Evolutionary conservation across 1,139 yeast genomes (phyloP).

Genomic region (Suhomyces choctaworum): DNA sequence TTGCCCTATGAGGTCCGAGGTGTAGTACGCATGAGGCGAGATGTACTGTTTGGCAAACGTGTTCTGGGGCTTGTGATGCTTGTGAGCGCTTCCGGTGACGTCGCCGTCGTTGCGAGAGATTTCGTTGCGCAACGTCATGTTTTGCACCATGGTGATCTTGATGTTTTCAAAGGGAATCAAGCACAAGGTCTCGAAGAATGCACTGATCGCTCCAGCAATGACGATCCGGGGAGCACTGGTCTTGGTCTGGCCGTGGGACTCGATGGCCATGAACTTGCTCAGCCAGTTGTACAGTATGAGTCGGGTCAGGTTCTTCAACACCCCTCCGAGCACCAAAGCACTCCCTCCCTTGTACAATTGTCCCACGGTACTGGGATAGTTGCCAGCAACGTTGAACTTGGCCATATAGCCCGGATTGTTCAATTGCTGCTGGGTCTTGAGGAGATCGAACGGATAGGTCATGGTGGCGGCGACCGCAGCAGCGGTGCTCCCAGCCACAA

Average conservation of each 20-base stretch:
- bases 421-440: constrained; percentile 74
- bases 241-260: constrained; percentile 39
- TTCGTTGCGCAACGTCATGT: constrained; percentile 44
- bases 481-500: constrained; percentile 75
- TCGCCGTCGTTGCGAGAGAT: constrained; percentile 27
- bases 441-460: constrained; percentile 83
- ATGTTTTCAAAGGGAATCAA: constrained; percentile 90
- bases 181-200: constrained; percentile 75
- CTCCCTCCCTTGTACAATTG: constrained; percentile 73
- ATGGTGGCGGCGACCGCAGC: constrained; percentile 68
- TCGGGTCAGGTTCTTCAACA: constrained; percentile 70
- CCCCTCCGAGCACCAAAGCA: constrained; percentile 75
- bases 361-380: constrained; percentile 40
- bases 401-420: constrained; percentile 44
- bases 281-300: constrained; percentile 76
- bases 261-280: constrained; percentile 70
- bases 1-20: constrained; percentile 36
- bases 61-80: constrained; percentile 29
- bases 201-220: constrained; percentile 86
- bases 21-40: constrained; percentile 47
- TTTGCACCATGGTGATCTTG: constrained; percentile 83
- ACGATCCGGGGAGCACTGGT: constrained; percentile 71
- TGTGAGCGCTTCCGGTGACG: constrained; percentile 26
- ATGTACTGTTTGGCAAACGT: constrained; percentile 39
- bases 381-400: constrained; percentile 38